Percentiles rank a stretch among this genome's conserved stretches.
phyloP scores from a whole-genome alignment of 495 filamentous ascomycete genomes.

The Stereocaulon alpinum region DNA sequence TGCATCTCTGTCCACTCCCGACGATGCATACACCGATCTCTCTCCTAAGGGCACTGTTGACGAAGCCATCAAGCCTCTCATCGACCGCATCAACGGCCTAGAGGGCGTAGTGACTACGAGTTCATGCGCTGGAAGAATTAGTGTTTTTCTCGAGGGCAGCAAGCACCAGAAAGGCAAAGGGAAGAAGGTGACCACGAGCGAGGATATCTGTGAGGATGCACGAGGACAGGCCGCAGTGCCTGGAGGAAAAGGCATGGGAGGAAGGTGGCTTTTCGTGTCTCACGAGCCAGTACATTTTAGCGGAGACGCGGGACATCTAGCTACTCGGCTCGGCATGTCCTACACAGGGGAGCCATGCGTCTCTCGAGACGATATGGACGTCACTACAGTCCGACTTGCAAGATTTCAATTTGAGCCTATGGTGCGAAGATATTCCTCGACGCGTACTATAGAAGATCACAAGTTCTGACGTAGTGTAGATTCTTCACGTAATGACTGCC shows the following conservation, averaged over 20 bases:
- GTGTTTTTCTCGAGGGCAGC: slow-evolving; percentile 73
- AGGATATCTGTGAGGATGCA: slow-evolving; percentile 13
- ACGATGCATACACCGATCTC: slow-evolving; percentile 58
- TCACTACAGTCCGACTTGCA: slow-evolving; percentile 45
- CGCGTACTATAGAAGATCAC: no score
- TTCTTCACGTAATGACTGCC: slow-evolving; percentile 74
- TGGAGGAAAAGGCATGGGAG: slow-evolving; percentile 73
- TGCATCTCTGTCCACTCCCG: slow-evolving; percentile 48
- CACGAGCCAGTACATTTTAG: slow-evolving; percentile 54
- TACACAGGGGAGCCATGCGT: background rate
- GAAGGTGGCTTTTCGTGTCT: slow-evolving; percentile 77
- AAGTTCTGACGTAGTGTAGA: slow-evolving; percentile 45
- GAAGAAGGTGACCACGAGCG: slow-evolving; percentile 1
- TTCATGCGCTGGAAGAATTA: slow-evolving; percentile 76
- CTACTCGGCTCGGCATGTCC: slow-evolving; percentile 27
- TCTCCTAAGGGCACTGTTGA: slow-evolving; percentile 85
- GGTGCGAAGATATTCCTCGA: slow-evolving; percentile 54
- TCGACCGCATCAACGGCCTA: slow-evolving; percentile 61
- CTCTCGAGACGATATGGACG: background rate
- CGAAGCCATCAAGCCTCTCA: slow-evolving; percentile 59
- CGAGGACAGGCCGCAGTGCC: slow-evolving; percentile 37
- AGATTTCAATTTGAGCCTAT: slow-evolving; percentile 93
- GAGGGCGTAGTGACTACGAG: slow-evolving; percentile 78
- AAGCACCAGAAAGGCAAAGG: slow-evolving; percentile 30
- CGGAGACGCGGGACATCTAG: slow-evolving; percentile 17